Evolutionary conservation across 768 basidiomycete species (phyloP), one percentile per base, ranked within the genome.

Genomic region (Mycena crocata): DNA sequence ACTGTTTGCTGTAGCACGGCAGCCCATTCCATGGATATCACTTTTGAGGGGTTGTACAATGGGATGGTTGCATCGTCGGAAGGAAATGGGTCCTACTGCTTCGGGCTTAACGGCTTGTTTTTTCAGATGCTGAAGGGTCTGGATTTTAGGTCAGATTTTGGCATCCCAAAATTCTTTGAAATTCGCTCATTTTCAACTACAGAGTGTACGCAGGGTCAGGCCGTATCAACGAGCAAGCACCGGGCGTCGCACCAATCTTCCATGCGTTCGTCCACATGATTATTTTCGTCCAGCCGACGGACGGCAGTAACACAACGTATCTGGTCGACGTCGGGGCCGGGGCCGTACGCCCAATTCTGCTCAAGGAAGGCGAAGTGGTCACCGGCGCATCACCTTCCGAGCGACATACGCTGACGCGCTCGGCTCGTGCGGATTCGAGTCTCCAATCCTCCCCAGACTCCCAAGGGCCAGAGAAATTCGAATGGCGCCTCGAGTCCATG

Each of bases 221-320:
- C 24, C 60, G 72, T 23, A 64, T 73, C 34, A 72, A 72, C 61
- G 67, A 68, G 48, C 60, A 63, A 10, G 23, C 64, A 14, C 40
- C 66, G 14, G 58, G 62, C 17, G 44, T 46, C 5, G 42, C 64
- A 4, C 62, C 57, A 2, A 42, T 52, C 6, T 74, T 70, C 48
- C 63, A 63, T 19, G 51, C 67, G 19, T 72, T 74, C 34, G 66
- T 68, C 23, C 73, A 74, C 44, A 68, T 71, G 68, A 61, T 74
- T 21, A 50, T 74, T 19, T 74, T 74, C 23, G 69, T 74, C 26
- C 73, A 74, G 40, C 73, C 73, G 2, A 58, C 48, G 1, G 62
- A 57, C 28, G 63, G 63, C 24, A 70, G 67, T 39, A 71, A 69
- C 54, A 52, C 51, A 14, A 74, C 73, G n/a, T 74, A 71, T 49